Base-by-base conservation (phyloP, 176 grass and related monocot genomes). In the Carex littledalei region DNA sequence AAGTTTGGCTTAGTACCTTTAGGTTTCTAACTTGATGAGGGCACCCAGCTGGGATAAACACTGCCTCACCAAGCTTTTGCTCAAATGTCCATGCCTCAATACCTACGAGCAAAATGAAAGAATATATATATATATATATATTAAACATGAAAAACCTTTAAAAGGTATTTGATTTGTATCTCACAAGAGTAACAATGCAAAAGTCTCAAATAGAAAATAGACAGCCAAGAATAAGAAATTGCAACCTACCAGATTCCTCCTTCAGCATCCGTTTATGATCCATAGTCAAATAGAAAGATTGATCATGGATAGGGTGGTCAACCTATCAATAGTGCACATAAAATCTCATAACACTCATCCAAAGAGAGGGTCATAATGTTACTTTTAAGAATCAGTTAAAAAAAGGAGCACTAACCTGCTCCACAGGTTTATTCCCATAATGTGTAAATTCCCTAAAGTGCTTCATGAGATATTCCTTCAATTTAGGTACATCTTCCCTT, bases 11-110 rank as follows among this genome's bases (percentile, higher is more conserved):
- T 6, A 81, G 43, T 88, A 98, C 95, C 93, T 98, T 98, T 82
- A 93, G 85, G 87, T 98, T 98, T 88, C 95, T 90, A 63, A 98
- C 95, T 72, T 98, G 95, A 86, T 98, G 93, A 3, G 95, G 93
- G 54, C 95, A 98, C 41, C 95, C 95, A 68, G 93, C 95, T 45
- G 93, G 95, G n/a, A 98, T 98, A 32, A 98, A 95, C 2, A 98
- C 93, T 12, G 95, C 95, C 87, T 98, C 95, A 35, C 93, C 95
- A 87, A 98, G 86, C 17, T 98, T 98, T 83, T 98, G 93, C 60
- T 90, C 93, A 87, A 98, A 95, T 54, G 95, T 98, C 95, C 95
- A 98, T 18, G 95, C 89, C 72, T 98, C 93, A 82, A 98, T 68
- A 78, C 93, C 95, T 98, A 82, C 54, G 35, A 62, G 17, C 2